Percentiles rank a stretch among this genome's conserved stretches.
These are phyloP conservation scores for Penicillium parvum DNA, from an alignment of 495 filamentous ascomycete genomes.

Conservation along the genomic window DNA sequence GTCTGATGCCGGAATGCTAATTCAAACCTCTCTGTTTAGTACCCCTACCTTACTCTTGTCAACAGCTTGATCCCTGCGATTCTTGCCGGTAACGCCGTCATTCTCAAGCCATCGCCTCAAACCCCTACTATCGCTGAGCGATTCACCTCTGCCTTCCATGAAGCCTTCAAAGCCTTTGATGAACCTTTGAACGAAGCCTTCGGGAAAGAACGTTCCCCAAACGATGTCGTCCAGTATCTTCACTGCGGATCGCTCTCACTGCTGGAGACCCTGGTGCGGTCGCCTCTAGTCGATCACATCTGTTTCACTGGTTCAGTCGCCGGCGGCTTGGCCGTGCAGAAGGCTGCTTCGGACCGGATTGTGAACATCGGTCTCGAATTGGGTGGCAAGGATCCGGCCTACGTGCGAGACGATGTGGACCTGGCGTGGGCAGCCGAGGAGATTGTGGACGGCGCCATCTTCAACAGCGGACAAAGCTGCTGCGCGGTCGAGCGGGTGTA, in stretches of 20 bases:
- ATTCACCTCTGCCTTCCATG: slow-evolving; percentile 58
- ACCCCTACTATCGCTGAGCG: slow-evolving; percentile 88
- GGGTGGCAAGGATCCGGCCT: slow-evolving; percentile 90
- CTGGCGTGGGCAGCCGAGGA: slow-evolving; percentile 85
- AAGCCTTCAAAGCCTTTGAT: too few relatives aligned
- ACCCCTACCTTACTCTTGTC: slow-evolving; percentile 86
- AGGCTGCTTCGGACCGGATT: slow-evolving; percentile 72
- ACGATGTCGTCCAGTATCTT: slow-evolving; percentile 81
- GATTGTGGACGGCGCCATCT: slow-evolving; percentile 87
- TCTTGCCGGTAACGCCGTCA: slow-evolving; percentile 80
- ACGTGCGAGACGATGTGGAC: slow-evolving; percentile 81
- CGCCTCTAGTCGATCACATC: slow-evolving; percentile 67
- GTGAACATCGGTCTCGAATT: slow-evolving; percentile 84
- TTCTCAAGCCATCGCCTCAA: slow-evolving; percentile 90
- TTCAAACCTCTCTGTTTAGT: slow-evolving; percentile 45
- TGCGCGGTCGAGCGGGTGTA: slow-evolving; percentile 87
- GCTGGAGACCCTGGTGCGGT: slow-evolving; percentile 68
- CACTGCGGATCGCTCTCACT: slow-evolving; percentile 71
- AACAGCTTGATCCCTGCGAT: slow-evolving; percentile 88
- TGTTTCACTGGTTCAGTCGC: slow-evolving; percentile 94
- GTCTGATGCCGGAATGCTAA: too few relatives aligned
- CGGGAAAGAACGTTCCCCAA: slow-evolving; percentile 67
- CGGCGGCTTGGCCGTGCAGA: slow-evolving; percentile 79
- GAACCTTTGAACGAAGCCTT: too few relatives aligned
- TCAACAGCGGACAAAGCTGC: slow-evolving; percentile 93